Conservation (phyloP, 2,329 filamentous ascomycete genomes). For the Dactylellina sp. region DNA sequence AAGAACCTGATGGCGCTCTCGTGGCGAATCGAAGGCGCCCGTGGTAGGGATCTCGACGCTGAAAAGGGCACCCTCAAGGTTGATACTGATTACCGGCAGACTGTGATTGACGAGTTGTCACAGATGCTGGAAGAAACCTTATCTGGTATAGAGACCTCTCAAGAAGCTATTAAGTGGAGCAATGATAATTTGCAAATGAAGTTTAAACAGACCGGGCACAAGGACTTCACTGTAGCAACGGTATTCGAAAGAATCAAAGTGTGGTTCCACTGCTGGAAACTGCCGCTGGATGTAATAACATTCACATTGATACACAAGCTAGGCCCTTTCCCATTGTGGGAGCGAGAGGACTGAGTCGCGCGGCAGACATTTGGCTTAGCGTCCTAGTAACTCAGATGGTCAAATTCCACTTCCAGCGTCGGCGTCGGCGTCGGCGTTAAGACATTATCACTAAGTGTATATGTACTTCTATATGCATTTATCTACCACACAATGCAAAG, state of each 20-base stretch:
- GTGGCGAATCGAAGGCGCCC: slow-evolving; percentile 24
- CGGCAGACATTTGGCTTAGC: too few species aligned
- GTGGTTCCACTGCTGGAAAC: slow-evolving; percentile 26
- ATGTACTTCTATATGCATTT: too few species aligned
- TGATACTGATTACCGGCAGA: not conserved
- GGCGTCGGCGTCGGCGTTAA: too few species aligned
- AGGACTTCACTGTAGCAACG: slow-evolving; percentile 8
- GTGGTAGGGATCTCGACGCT: not conserved
- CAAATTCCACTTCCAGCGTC: too few species aligned
- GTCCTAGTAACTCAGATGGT: too few species aligned
- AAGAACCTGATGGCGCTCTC: slow-evolving; percentile 9
- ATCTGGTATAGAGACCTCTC: not conserved
- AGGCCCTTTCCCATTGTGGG: slow-evolving; percentile 14
- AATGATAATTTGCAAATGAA: not conserved
- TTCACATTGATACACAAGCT: slow-evolving; percentile 3
- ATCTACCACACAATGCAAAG: too few species aligned
- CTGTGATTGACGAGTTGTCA: not conserved
- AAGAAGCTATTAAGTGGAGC: slow-evolving; percentile 8
- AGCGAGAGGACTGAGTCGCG: slow-evolving; percentile 22
- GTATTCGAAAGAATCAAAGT: slow-evolving; percentile 1
- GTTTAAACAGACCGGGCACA: slow-evolving; percentile 6
- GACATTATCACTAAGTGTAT: too few species aligned
- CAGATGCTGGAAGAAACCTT: not conserved
- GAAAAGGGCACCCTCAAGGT: slow-evolving; percentile 6
- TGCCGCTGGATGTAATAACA: slow-evolving; percentile 11